phyloP scores from a whole-genome alignment of 257 asterid genomes.

The Verbena officinalis region DNA sequence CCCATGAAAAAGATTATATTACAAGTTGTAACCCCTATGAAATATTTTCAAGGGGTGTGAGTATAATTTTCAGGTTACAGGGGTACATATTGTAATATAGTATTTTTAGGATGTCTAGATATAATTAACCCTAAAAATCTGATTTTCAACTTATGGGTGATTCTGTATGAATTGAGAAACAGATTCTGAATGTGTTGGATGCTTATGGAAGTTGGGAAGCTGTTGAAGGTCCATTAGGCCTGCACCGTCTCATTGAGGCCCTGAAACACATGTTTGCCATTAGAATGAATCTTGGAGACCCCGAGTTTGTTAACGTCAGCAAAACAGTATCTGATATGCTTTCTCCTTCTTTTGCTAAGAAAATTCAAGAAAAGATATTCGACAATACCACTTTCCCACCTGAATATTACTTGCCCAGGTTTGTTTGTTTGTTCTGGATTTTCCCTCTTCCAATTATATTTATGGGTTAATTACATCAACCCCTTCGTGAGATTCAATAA shows the following conservation, averaged over 20 bases:
- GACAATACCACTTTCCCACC: conserved; percentile 86
- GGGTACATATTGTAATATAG: too few relatives aligned
- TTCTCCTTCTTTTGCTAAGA: conserved; percentile 60
- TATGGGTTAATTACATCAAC: too few relatives aligned
- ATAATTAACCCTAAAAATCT: too few relatives aligned
- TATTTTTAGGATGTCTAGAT: too few relatives aligned
- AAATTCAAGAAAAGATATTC: conserved; percentile 45
- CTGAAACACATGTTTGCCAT: conserved; percentile 71
- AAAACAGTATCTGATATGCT: conserved; percentile 60
- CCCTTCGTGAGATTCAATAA: too few relatives aligned
- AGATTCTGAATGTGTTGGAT: conserved; percentile 65
- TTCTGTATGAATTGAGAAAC: conserved; percentile 21
- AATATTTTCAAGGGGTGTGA: too few relatives aligned
- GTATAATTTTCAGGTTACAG: too few relatives aligned
- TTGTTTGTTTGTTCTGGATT: neutral
- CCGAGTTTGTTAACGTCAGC: conserved; percentile 49
- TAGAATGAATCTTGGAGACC: conserved; percentile 78
- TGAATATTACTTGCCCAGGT: conserved; percentile 69
- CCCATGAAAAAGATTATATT: too few relatives aligned
- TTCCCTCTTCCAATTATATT: too few relatives aligned
- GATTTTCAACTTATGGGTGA: neutral
- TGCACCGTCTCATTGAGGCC: conserved; percentile 75
- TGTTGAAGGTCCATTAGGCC: conserved; percentile 55
- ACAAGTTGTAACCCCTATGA: too few relatives aligned
- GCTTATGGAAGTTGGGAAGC: conserved; percentile 49